Evolutionary conservation across 805 yeast species (phyloP), one percentile per base, ranked within the genome.

Genomic region (Candida montana): DNA sequence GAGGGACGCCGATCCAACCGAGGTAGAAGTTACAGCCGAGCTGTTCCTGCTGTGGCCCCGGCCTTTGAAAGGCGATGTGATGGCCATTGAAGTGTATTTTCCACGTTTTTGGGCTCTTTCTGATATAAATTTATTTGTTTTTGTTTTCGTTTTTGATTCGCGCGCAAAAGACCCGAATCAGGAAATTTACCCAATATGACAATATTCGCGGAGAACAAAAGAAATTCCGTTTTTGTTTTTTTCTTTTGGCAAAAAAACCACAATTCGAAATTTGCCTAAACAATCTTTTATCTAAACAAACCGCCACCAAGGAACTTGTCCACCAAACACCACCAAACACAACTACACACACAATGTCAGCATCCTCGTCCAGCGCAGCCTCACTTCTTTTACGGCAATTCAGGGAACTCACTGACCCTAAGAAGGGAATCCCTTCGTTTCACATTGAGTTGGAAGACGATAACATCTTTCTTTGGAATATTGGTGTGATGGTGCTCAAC

Each of bases 381-480:
- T 81, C 95, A 47, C 75, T 91, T 44, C 73, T 91, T 44, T 83
- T 88, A 79, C 89, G 93, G 74, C 97, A 91, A 74, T 90, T 73
- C 67, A 80, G 86, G 62, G 97, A 91, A 61, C 81, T 91, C 45
- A 87, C 96, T 18, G 95, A 90, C 67, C 95, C 97, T 10, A 83
- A 82, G 58, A 86, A 84, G 61, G 90, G 84, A 31, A 75, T 78
- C 42, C 83, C 83, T 3, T 72, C 79, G 8, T 79, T 79, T 65
- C 86, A 83, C 59, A 84, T 83, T 39, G 84, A 74, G 55, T 66
- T 78, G 28, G 79, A 76, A 39, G 81, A 79, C 47, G 81, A 77
- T 49, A 77, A 78, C 55, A 72, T 79, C 39, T 78, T 75, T 51
- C 67, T 69, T 40, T 78, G 83, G 97, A 85, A 85, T 61, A 75